Percentiles rank a stretch among this genome's conserved stretches.
Conservation (phyloP, 2,329 filamentous ascomycete species). For the Pseudogymnoascus sp. region DNA sequence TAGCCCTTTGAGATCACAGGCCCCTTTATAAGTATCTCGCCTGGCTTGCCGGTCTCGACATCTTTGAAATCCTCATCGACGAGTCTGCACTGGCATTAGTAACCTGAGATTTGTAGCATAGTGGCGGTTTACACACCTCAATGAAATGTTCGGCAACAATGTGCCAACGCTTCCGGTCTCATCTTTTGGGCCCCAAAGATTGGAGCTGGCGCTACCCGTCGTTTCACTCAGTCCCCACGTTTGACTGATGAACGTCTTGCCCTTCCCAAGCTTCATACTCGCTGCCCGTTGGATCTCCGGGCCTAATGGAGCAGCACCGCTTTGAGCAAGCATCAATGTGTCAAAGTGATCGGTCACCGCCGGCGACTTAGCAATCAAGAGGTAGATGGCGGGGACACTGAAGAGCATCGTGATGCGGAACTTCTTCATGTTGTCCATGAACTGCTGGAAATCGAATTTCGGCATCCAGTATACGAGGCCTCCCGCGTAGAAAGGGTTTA, state of each 20-base stretch:
- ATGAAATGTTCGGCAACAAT: constrained; percentile 54
- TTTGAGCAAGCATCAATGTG: constrained; percentile 38
- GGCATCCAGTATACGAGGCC: constrained; percentile 63
- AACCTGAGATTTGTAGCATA: background rate
- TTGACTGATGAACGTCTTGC: constrained; percentile 38
- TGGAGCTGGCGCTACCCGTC: constrained; percentile 64
- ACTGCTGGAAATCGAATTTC: constrained; percentile 64
- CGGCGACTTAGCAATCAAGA: constrained; percentile 64
- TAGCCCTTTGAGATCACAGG: constrained; percentile 71
- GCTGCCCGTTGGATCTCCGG: constrained; percentile 40
- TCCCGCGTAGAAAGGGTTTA: constrained; percentile 38
- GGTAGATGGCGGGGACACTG: constrained; percentile 67
- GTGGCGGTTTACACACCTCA: background rate
- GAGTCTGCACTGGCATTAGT: constrained; percentile 41
- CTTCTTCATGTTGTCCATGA: constrained; percentile 59
- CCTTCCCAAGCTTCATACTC: constrained; percentile 45
- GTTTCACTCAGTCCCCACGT: constrained; percentile 78
- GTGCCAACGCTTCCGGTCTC: constrained; percentile 52
- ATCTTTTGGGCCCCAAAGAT: constrained; percentile 45
- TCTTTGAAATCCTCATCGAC: constrained; percentile 48
- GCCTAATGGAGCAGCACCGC: constrained; percentile 61
- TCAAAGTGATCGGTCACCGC: constrained; percentile 50
- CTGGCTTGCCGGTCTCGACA: constrained; percentile 44
- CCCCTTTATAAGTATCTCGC: constrained; percentile 65
- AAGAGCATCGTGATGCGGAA: constrained; percentile 60